phyloP scores from a whole-genome alignment of 2,329 filamentous ascomycete genomes.

The Hysterium pulicare region DNA sequence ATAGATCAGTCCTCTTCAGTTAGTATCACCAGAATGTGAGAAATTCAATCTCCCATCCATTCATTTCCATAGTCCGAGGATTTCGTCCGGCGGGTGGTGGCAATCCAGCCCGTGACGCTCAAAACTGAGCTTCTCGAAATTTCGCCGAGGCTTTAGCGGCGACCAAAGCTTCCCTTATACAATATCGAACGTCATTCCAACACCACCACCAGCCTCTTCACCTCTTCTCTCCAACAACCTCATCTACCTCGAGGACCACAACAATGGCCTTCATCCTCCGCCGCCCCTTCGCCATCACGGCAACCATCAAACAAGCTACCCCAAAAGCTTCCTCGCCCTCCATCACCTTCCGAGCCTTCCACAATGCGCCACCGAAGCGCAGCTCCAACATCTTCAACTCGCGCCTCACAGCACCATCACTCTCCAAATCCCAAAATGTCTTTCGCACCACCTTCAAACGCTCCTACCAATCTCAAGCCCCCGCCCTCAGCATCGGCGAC shows the following conservation, averaged over 20 bases:
- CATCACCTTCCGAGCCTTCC: slow-evolving; percentile 57
- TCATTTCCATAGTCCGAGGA: too few species aligned
- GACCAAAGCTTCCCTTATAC: neutral
- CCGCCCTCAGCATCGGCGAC: slow-evolving; percentile 39
- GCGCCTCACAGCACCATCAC: slow-evolving; percentile 33
- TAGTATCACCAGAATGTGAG: too few species aligned
- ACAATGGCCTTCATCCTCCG: slow-evolving; percentile 64
- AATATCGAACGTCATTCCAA: neutral
- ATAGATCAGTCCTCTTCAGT: too few species aligned
- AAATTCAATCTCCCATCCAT: too few species aligned
- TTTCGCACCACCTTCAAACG: slow-evolving; percentile 62
- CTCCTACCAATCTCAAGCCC: slow-evolving; percentile 53
- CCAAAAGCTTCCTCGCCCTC: slow-evolving; percentile 45
- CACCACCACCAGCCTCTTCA: neutral
- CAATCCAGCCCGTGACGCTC: too few species aligned
- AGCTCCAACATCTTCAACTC: slow-evolving; percentile 46
- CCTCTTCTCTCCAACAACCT: neutral
- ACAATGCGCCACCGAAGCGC: slow-evolving; percentile 54
- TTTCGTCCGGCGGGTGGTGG: neutral
- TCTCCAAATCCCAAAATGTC: slow-evolving; percentile 54
- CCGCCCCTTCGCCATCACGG: slow-evolving; percentile 61
- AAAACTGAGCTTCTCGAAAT: neutral
- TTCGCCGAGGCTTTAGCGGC: slow-evolving; percentile 3
- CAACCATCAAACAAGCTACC: slow-evolving; percentile 56
- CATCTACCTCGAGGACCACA: slow-evolving; percentile 11